Evolutionary conservation across 2,329 filamentous ascomycete species (phyloP).

Genomic region (Ambrosiella beaveri): DNA sequence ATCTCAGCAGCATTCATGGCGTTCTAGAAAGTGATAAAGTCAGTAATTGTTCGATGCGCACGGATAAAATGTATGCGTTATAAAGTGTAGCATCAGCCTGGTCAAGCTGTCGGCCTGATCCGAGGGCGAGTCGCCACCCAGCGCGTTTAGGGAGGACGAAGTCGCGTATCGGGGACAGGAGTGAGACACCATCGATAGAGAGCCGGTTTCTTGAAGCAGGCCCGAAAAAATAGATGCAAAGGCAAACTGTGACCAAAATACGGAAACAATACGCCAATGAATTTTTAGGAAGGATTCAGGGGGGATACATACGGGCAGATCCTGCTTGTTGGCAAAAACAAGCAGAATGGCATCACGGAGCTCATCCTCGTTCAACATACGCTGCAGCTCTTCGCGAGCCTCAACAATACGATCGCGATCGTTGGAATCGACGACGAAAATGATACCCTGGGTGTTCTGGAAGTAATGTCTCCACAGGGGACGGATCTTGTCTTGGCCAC

Average conservation of each 20-base stretch:
- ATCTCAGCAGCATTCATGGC: slow-evolving; percentile 99
- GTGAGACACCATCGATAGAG: neutral
- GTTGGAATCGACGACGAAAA: slow-evolving; percentile 99
- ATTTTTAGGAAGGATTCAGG: neutral
- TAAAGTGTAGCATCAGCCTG: neutral
- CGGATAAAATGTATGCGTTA: neutral
- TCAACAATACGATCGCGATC: slow-evolving; percentile 97
- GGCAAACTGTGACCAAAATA: too few relatives aligned
- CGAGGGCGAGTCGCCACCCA: neutral
- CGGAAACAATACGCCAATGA: neutral
- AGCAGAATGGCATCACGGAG: slow-evolving; percentile 91
- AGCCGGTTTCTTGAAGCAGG: neutral
- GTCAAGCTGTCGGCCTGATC: neutral
- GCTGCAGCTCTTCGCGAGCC: slow-evolving; percentile 87
- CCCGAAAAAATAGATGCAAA: neutral
- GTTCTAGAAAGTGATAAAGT: slow-evolving; percentile 41
- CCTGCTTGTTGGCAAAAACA: slow-evolving; percentile 99
- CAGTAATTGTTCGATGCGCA: slow-evolving; percentile 1
- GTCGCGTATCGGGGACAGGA: neutral
- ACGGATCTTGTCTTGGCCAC: slow-evolving; percentile 99
- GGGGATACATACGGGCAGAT: slow-evolving; percentile 66
- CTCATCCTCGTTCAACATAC: slow-evolving; percentile 98
- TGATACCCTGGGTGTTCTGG: slow-evolving; percentile 98
- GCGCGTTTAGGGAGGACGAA: neutral
- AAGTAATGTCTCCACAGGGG: slow-evolving; percentile 99